Evolutionary conservation across 2,329 filamentous ascomycete species (phyloP), one percentile per base, ranked within the genome.

Genomic region (Exserohilum turcica): DNA sequence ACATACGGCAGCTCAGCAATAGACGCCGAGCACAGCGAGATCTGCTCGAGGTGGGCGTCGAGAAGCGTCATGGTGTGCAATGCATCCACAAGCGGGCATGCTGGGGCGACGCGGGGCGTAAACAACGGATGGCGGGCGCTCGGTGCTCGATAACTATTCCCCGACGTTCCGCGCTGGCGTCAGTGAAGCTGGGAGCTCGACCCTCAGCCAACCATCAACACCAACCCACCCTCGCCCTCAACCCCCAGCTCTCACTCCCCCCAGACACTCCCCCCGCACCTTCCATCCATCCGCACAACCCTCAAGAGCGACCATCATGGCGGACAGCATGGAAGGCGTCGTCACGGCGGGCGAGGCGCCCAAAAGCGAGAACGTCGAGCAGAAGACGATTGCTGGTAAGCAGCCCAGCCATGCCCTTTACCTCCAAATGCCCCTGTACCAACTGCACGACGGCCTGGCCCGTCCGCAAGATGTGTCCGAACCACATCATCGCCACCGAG

Each of bases 301-400:
- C 42, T 24, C 52, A 58, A 49, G 54, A 61, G 55, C 63, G 55
- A 62, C 56, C 61, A 67, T 48, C 52, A 81, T 81, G 79, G 77
- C 78, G 57, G 78, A 80, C 61, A 77, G 75, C 68, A 81, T 81
- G 79, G 79, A 80, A 74, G 76, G 75, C 61, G 75, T 78, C 61
- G 74, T 76, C 60, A 60, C 65, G 50, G 75, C 68, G 63, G 73
- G 71, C 54, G 75, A 78, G 59, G 68, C 77, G 70, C 69, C 72
- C 49, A 74, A 73, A 52, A 66, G 66, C 44, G 74, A 76, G 57
- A 75, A 75, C 51, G 72, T 74, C 13, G 70, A 73, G 63, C 69
- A 75, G 57, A 74, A 74, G 68, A 68, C 71, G 37, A 72, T 76
- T 38, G 64, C 68, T 46, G 74, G 74, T 76, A 67, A 63, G 74